Base-by-base conservation (phyloP, 495 filamentous ascomycete genomes). In the Penicillium odoratum region DNA sequence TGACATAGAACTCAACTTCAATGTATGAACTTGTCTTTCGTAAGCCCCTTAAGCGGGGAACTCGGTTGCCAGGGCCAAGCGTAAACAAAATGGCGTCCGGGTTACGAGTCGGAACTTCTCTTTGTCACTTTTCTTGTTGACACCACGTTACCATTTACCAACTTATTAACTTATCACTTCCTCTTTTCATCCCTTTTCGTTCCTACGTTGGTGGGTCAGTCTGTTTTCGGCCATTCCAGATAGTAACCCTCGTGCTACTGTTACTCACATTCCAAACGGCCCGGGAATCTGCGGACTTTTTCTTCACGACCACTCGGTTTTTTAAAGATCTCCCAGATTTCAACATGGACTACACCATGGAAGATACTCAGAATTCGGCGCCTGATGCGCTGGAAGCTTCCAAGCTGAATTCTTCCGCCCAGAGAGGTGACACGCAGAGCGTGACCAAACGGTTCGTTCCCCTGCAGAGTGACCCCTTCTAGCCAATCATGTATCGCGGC, bases 281-380 rank as follows among this genome's bases (percentile, higher is more conserved):
- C 53, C 53, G 36, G 59, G 51, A 64, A 56, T 60, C 59, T 53
- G 51, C 56, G 45, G 50, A 55, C 38, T 62, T 48, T 36, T 15
- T 61, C 60, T 42, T 57, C 34, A 62, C 21, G 21, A 21, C 42
- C 49, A 47, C 40, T 57, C 43, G 2, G 21, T 42, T 51, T 48
- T 53, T 54, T 43, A 29, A 47, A 45, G 18, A 36, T 47, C 38
- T 29, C 28, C 33, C 21, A 40, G 50, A 8, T 55, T 33, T n/a
- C 15, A 44, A 46, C 45, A 89, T 89, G 83, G 83, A 88, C 57
- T 89, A 82, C 75, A 73, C 71, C 53, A 83, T 84, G 80, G 88
- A 90, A 68, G 86, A 91, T 53, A 83, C 75, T 33, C 89, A 92
- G 71, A 91, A 89, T 70, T 79, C 88, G 15, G 85, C 85, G 28